Conservation (phyloP, 768 basidiomycete species). For the Artomyces pyxidatus region DNA sequence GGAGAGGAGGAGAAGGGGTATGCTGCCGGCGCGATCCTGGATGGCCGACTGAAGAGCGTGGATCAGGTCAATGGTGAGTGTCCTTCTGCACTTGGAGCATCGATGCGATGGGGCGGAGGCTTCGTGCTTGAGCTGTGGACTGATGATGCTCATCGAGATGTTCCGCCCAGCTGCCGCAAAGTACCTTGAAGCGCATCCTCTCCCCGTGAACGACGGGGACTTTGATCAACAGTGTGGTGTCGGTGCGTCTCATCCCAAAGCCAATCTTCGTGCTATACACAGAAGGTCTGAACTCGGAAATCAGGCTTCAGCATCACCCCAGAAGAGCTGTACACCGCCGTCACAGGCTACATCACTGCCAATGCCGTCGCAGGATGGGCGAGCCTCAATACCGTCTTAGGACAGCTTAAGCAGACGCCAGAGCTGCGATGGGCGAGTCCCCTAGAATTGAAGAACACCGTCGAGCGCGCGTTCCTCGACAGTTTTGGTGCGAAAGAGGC, state of each 20-base stretch:
- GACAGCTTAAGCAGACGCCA: constrained; percentile 50
- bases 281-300: not conserved
- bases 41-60: constrained; percentile 62
- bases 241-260: constrained; percentile 43
- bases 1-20: constrained; percentile 49
- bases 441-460: constrained; percentile 75
- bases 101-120: not conserved
- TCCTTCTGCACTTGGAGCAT: not conserved
- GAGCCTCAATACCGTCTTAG: constrained; percentile 59
- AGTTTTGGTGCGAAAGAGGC: constrained; percentile 68
- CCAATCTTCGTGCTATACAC: not conserved
- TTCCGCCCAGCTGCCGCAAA: constrained; percentile 57
- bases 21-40: constrained; percentile 59
- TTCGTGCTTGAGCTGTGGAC: not conserved
- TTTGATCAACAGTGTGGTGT: constrained; percentile 83
- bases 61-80: constrained; percentile 83
- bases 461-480: constrained; percentile 59
- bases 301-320: constrained; percentile 74
- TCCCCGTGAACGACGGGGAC: constrained; percentile 56
- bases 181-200: constrained; percentile 53
- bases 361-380: constrained; percentile 64
- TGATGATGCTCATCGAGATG: constrained; percentile 1
- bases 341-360: constrained; percentile 49
- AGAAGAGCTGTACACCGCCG: constrained; percentile 48
- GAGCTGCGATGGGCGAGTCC: constrained; percentile 77